These are phyloP conservation scores for Millerozyma acaciae DNA, from an alignment of 805 yeast species.

Conservation along the genomic window DNA sequence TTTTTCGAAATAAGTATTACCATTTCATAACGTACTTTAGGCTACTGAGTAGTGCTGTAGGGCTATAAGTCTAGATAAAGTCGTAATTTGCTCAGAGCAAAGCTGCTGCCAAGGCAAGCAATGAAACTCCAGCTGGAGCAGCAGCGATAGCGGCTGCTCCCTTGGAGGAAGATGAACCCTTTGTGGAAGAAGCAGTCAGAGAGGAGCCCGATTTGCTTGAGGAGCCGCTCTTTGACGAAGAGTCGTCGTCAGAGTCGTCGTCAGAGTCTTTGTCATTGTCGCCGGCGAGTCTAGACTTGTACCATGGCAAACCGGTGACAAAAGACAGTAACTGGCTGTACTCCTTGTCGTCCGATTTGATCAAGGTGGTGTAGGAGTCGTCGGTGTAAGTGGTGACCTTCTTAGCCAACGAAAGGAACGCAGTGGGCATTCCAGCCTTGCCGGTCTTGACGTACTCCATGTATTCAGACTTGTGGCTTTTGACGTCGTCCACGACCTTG, in stretches of 20 bases:
- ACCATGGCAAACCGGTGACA: slow-evolving; percentile 40
- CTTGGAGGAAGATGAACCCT: slow-evolving; percentile 1
- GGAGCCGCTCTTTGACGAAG: slow-evolving; percentile 1
- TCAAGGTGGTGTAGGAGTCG: slow-evolving; percentile 34
- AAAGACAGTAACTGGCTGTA: slow-evolving; percentile 19
- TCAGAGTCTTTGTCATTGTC: slow-evolving; percentile 4
- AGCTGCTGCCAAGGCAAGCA: not conserved
- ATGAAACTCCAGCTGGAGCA: not conserved
- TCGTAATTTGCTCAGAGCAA: not conserved
- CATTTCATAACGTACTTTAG: no score
- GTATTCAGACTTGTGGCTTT: slow-evolving; percentile 23
- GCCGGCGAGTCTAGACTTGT: slow-evolving; percentile 14
- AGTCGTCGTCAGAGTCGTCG: slow-evolving; percentile 2
- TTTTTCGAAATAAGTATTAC: no score
- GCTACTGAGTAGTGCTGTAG: not conserved
- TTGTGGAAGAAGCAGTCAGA: not conserved
- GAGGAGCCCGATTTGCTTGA: not conserved
- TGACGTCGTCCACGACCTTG: slow-evolving; percentile 32
- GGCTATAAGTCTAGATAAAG: not conserved
- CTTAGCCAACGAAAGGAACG: slow-evolving; percentile 25
- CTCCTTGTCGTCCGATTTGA: slow-evolving; percentile 19
- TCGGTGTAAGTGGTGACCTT: slow-evolving; percentile 31
- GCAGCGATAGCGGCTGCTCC: not conserved
- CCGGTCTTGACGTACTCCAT: slow-evolving; percentile 26
- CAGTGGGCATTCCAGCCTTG: slow-evolving; percentile 20